Evolutionary conservation across 2,329 filamentous ascomycete genomes (phyloP), one percentile per base, ranked within the genome.

Genomic region (Calonectria pseudoturangicola): DNA sequence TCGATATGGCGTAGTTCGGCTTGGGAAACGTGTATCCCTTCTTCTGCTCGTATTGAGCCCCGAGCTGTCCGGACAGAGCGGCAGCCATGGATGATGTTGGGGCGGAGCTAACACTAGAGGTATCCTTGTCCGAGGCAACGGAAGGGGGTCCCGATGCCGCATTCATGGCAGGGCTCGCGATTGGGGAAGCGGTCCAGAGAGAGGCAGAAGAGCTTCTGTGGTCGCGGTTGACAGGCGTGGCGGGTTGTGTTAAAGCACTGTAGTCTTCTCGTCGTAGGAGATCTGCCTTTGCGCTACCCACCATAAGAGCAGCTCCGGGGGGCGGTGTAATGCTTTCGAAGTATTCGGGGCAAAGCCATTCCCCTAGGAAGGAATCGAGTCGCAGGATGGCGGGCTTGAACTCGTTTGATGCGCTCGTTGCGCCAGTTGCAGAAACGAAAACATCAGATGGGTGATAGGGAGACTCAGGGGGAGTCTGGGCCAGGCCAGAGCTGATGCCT

Each of bases 281-380:
- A 79, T 97, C 95, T 28, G 94, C 94, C 84, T 98, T 98, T 36
- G 97, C 96, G 48, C 92, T 91, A 30, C 94, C 94, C 3, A 98
- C 88, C 95, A 99, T 97, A 85, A 97, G 90, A 4, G 93, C 91
- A 3, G 95, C 96, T 51, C 92, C 91, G 0, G 97, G 97, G 13
- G 97, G 97, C 3, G 95, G 94, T 0, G 94, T 96, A 75, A 98
- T 98, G 66, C 94, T 90, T 74, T 98, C 95, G 80, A 96, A 99
- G 83, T 99, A 99, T 81, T 96, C 93, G 1, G 95, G 95, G 2
- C 94, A 94, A 36, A 98, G 88, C 97, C 97, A 99, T 87, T 99
- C 97, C 62, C 97, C 96, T 0, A 99, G 88, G 81, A 97, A 98
- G 0, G 96, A 93, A 84, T 99, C 97, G 7, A 99, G 89, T 0